Evolutionary conservation across 2,329 filamentous ascomycete species (phyloP).

Genomic region (Aspergillus quadrilineatus): DNA sequence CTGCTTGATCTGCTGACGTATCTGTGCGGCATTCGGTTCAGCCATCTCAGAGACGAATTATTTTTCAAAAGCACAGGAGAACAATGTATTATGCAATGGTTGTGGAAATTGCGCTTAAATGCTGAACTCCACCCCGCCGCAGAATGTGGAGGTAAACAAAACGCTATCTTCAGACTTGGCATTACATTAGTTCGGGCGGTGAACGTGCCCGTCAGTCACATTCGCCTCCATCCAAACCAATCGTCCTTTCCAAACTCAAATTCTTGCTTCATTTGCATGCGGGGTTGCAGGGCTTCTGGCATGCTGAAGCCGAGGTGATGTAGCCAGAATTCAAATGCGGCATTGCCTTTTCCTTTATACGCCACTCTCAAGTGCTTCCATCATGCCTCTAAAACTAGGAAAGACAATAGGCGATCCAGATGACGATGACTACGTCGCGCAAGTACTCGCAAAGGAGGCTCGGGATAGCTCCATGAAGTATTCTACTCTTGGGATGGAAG

Average conservation of each 20-base stretch:
- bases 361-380: conserved; percentile 11
- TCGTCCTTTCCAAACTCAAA: not conserved
- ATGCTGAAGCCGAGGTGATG: not conserved
- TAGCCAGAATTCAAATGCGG: not conserved
- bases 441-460: conserved; percentile 77
- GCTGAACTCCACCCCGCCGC: not conserved
- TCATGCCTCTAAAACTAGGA: conserved; percentile 27
- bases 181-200: not conserved
- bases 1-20: conserved; percentile 49
- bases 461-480: conserved; percentile 71
- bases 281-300: not conserved
- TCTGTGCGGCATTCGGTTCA: conserved; percentile 19
- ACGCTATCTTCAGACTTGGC: not conserved
- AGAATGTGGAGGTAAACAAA: conserved; percentile 6
- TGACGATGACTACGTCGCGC: conserved; percentile 64
- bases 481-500: conserved; percentile 70
- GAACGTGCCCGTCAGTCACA: not conserved
- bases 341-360: not conserved
- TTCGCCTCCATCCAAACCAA: not conserved
- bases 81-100: not conserved
- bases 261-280: not conserved
- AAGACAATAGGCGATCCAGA: conserved; percentile 48
- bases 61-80: not conserved
- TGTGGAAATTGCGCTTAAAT: not conserved
- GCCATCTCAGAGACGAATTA: not conserved